These are phyloP conservation scores for Neonectria punicea DNA, from an alignment of 2,329 filamentous ascomycete species.

Conservation along the genomic window DNA sequence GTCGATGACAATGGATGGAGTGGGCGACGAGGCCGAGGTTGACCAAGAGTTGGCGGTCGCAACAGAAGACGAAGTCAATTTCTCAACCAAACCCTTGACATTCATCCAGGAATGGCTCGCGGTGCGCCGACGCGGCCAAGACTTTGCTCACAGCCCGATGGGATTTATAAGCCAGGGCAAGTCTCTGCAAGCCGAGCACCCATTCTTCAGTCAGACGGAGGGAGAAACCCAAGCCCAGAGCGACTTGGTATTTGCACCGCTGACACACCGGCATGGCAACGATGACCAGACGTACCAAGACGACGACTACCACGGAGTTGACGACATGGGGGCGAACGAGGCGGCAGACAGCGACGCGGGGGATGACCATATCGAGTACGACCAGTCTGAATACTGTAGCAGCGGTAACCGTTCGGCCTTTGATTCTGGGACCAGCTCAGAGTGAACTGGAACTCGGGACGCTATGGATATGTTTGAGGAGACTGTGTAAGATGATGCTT, in stretches of 20 bases:
- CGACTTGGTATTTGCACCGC: slow-evolving; percentile 18
- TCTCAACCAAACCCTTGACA: slow-evolving; percentile 47
- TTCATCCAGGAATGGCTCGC: slow-evolving; percentile 69
- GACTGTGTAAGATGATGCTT: not conserved
- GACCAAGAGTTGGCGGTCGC: not conserved
- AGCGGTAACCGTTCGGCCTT: slow-evolving; percentile 4
- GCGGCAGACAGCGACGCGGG: slow-evolving; percentile 26
- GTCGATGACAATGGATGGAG: slow-evolving; percentile 3
- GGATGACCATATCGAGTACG: slow-evolving; percentile 39
- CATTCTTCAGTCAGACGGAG: slow-evolving; percentile 57
- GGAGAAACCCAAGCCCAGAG: not conserved
- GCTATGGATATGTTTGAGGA: not conserved
- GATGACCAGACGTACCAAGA: slow-evolving; percentile 24
- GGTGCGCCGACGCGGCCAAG: slow-evolving; percentile 63
- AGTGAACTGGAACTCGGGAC: not conserved
- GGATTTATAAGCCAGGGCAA: slow-evolving; percentile 66
- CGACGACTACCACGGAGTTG: slow-evolving; percentile 34
- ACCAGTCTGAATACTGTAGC: slow-evolving; percentile 39
- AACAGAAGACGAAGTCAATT: slow-evolving; percentile 6
- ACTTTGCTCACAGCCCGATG: slow-evolving; percentile 69
- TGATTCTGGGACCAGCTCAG: not conserved
- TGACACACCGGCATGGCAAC: slow-evolving; percentile 5
- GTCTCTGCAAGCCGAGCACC: slow-evolving; percentile 56
- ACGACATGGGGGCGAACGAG: slow-evolving; percentile 43
- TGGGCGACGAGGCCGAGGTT: not conserved